Conservation (phyloP, 163 green algal genomes). For the Coccomyxa subellipsoidea region DNA sequence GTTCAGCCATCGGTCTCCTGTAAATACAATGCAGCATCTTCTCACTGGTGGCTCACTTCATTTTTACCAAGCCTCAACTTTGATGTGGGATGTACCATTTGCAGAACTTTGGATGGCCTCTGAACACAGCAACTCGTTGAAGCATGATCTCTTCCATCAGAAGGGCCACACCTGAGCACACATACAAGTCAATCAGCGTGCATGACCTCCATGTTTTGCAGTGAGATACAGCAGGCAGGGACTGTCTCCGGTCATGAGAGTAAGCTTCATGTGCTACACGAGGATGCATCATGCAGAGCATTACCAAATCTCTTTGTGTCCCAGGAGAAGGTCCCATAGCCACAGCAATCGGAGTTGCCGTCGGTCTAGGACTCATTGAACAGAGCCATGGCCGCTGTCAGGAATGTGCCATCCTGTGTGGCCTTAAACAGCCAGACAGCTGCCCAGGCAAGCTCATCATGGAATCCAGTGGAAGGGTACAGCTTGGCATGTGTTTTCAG, state of each 20-base stretch:
- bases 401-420: constrained; percentile 11
- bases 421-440: constrained; percentile 33
- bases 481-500: not conserved
- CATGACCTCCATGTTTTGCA: too few relatives aligned
- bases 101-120: not conserved
- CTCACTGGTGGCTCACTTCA: too few relatives aligned
- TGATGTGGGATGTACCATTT: constrained; percentile 10
- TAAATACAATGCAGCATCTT: too few relatives aligned
- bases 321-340: constrained; percentile 6
- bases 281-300: too few relatives aligned
- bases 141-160: not conserved
- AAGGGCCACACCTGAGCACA: not conserved
- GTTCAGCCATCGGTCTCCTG: too few relatives aligned
- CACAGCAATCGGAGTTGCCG: constrained; percentile 1
- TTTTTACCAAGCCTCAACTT: too few relatives aligned
- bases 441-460: constrained; percentile 35
- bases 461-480: constrained; percentile 24
- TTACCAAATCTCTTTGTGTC: constrained; percentile 10
- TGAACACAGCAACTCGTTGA: not conserved
- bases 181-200: too few relatives aligned
- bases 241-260: too few relatives aligned
- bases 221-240: too few relatives aligned
- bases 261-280: too few relatives aligned
- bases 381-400: constrained; percentile 7
- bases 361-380: not conserved